Conservation (phyloP, 164 flowering plant species). For the Dillenia turbinata region DNA sequence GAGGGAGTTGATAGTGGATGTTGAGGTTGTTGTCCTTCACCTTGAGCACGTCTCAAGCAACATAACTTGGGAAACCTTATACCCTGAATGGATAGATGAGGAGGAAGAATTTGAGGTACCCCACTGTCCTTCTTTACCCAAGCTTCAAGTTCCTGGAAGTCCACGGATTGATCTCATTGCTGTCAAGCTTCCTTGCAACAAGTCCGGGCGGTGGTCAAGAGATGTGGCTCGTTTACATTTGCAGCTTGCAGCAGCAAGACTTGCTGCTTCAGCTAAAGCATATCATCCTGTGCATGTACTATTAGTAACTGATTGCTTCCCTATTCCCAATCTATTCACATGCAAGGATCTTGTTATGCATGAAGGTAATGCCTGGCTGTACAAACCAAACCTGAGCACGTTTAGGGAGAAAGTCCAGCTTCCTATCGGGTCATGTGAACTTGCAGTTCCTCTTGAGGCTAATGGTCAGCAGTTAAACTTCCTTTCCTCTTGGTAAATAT, state of each 20-base stretch:
- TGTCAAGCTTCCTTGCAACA: conserved; percentile 56
- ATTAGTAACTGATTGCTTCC: conserved; percentile 49
- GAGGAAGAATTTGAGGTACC: conserved; percentile 59
- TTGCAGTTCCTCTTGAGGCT: conserved; percentile 39
- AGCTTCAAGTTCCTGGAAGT: conserved; percentile 19
- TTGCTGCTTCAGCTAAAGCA: conserved; percentile 38
- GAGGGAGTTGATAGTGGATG: conserved; percentile 23
- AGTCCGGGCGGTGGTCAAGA: conserved; percentile 41
- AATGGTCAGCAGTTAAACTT: conserved; percentile 30
- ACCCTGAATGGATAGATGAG: conserved; percentile 69
- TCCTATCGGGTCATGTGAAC: conserved; percentile 63
- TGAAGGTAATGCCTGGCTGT: conserved; percentile 41
- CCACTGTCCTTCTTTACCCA: conserved; percentile 38
- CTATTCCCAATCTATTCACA: conserved; percentile 51
- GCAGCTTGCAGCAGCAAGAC: conserved; percentile 56
- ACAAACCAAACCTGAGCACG: conserved; percentile 32
- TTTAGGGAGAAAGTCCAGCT: conserved; percentile 44
- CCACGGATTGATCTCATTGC: conserved; percentile 40
- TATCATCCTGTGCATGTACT: conserved; percentile 32
- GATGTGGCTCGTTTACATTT: conserved; percentile 62
- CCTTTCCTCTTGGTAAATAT: no score
- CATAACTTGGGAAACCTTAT: conserved; percentile 55
- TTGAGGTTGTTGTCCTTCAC: conserved; percentile 28
- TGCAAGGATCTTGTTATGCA: conserved; percentile 52
- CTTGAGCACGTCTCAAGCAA: conserved; percentile 29